A percentile compares a stretch with the other conserved stretches of the same genome.
These are phyloP conservation scores for Pseudoneurospora amorphoporcata DNA, from an alignment of 495 filamentous ascomycete genomes.

Conservation along the genomic window DNA sequence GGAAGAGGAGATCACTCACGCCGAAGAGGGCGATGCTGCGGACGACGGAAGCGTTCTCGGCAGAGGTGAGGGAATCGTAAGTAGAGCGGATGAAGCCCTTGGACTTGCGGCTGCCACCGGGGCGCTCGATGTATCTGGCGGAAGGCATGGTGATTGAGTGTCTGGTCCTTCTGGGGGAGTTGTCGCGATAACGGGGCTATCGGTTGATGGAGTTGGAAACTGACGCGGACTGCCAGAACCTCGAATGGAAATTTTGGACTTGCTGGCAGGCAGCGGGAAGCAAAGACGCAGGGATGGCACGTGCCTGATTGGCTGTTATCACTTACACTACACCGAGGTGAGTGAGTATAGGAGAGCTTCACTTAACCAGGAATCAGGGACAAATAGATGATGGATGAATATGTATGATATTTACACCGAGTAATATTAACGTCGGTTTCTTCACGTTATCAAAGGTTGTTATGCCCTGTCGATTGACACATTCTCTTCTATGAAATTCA, in stretches of 20 bases:
- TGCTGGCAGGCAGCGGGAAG: background rate
- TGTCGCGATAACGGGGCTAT: background rate
- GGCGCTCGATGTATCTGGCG: constrained; percentile 20
- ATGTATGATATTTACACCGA: too few relatives aligned
- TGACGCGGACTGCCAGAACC: background rate
- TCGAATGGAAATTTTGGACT: background rate
- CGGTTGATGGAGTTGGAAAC: background rate
- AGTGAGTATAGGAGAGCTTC: background rate
- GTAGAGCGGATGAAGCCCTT: constrained; percentile 34
- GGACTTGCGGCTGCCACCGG: constrained; percentile 15
- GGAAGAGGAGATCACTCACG: constrained; percentile 37
- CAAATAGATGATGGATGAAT: too few relatives aligned
- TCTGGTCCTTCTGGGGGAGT: background rate
- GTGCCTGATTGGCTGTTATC: background rate
- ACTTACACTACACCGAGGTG: background rate
- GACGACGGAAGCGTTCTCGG: constrained; percentile 68
- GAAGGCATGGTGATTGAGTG: constrained; percentile 28
- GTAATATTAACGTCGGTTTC: too few relatives aligned
- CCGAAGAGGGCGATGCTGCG: constrained; percentile 63
- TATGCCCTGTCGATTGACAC: too few relatives aligned
- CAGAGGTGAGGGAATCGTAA: constrained; percentile 54
- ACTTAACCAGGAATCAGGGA: too few relatives aligned
- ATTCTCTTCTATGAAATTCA: too few relatives aligned
- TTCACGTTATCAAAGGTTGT: background rate
- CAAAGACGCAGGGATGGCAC: background rate